Conservation (phyloP, 192 early-diverging fungal genomes). For the Piromyces sp. region DNA sequence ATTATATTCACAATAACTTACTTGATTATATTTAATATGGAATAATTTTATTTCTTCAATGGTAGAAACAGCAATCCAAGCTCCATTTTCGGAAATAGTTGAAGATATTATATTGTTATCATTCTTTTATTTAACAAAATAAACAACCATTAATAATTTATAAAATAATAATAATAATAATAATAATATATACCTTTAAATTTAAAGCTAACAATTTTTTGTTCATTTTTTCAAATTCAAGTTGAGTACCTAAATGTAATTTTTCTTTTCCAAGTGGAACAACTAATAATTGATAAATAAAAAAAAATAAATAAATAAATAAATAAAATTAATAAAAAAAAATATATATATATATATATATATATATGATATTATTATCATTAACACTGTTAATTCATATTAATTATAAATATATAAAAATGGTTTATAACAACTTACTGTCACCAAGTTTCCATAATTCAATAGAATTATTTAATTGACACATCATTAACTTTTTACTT, state of each 20-base stretch:
- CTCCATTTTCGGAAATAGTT: constrained; percentile 62
- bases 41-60: constrained; percentile 24
- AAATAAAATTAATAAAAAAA: too few species aligned
- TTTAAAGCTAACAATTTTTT: constrained; percentile 57
- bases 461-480: constrained; percentile 44
- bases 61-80: constrained; percentile 69
- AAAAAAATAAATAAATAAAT: too few species aligned
- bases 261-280: background rate
- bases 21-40: constrained; percentile 24
- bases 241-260: background rate
- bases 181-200: constrained; percentile 27
- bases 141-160: too few species aligned
- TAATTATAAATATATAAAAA: too few species aligned
- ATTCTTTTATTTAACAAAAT: too few species aligned
- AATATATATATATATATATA: too few species aligned
- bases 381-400: too few species aligned
- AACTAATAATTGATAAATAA: background rate
- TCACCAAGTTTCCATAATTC: constrained; percentile 71
- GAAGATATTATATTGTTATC: constrained; percentile 48
- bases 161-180: constrained; percentile 3
- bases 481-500: constrained; percentile 21
- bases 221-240: constrained; percentile 40
- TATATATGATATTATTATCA: too few species aligned
- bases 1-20: too few species aligned
- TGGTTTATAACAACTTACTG: constrained; percentile 3